Evolutionary conservation across 176 grass and related monocot species (phyloP), one percentile per base, ranked within the genome.

Genomic region (Hsuehochloa calcarea): DNA sequence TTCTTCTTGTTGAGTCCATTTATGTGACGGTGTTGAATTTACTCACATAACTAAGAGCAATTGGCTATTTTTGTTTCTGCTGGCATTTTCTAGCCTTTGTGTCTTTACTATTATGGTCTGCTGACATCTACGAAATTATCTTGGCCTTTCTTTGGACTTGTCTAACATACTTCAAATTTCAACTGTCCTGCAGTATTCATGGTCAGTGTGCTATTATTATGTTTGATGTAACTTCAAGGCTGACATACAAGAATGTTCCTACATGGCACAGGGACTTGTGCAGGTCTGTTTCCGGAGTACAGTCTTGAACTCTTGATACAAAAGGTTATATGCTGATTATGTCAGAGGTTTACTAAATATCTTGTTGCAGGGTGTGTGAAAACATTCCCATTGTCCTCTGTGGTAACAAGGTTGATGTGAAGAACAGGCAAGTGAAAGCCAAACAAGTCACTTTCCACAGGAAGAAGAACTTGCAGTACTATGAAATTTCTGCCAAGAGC

Each of bases 391-490:
- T 94, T 64, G 92, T 94, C 5, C 74, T 94, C 0, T 94, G 92
- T 77, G 92, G 92, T 29, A 94, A 94, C 89, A 94, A 94, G 63
- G 92, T 94, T 74, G 92, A 94, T 60, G 92, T 94, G 6, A 94
- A 89, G 73, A 94, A 91, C 76, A 88, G 92, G 34, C 92, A 89
- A 46, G 92, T 94, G 11, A 94, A 91, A 80, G 92, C 92, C 34
- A 94, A 91, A 80, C 83, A 89, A 62, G 92, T 94, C 66, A 94
- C 92, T 25, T 94, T 94, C 76, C 89, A 94, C 79, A 87, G 92
- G 65, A 91, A 94, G 80, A 94, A 94, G 82, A 94, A 94, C 75
- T 72, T 94, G 79, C 92, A 94, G 64, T 94, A 94, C 75, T 94
- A 94, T 35, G 92, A 94, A 72, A 91, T 94, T 58, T 94, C 92